Evolutionary conservation across 2,329 filamentous ascomycete species (phyloP), one percentile per base, ranked within the genome.

Genomic region (Colletotrichum australisinense): DNA sequence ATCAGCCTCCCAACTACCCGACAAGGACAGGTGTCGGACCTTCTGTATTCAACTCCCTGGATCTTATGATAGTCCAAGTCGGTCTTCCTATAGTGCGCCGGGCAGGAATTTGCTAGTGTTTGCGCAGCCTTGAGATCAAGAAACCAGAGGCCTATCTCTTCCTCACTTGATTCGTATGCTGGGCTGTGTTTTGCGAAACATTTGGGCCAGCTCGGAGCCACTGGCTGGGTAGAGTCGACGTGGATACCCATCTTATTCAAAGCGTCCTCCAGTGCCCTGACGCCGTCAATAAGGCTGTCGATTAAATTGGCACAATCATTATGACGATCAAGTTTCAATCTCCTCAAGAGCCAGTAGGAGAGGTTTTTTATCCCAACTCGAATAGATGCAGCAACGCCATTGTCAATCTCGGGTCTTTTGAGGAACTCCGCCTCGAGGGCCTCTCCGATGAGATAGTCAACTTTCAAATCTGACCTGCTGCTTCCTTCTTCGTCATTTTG

Each of bases 271-370:
- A 49, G 4, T n/a, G 42, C 7, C 8, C 19, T 4, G 8, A n/a
- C 42, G 2, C 42, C 8, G n/a, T n/a, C 42, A 6, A n/a, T 0
- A 7, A n/a, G 19, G 16, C 42, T 19, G 1, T 46, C 0, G 14
- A 38, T 11, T 5, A 5, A 38, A 38, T 38, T 16, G 12, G 1
- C 12, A 3, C 1, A 2, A 38, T 12, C 12, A 4, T 38, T 1
- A 0, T 0, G 2, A 38, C 5, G 11, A 38, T 2, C 4, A 16
- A 16, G 12, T 14, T 1, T 12, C 12, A 16, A 1, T 16, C 14
- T 38, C 1, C 14, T 16, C 38, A 46, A 4, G 2, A 57, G 4
- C 0, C 1, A 0, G n/a, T 46, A 8, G 0, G 32, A 57, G 1
- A 65, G 9, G 1, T 1, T 3, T 12, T 1, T 12, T 11, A 65